Base-by-base conservation (phyloP, 768 basidiomycete genomes). In the Mycena vitilis region DNA sequence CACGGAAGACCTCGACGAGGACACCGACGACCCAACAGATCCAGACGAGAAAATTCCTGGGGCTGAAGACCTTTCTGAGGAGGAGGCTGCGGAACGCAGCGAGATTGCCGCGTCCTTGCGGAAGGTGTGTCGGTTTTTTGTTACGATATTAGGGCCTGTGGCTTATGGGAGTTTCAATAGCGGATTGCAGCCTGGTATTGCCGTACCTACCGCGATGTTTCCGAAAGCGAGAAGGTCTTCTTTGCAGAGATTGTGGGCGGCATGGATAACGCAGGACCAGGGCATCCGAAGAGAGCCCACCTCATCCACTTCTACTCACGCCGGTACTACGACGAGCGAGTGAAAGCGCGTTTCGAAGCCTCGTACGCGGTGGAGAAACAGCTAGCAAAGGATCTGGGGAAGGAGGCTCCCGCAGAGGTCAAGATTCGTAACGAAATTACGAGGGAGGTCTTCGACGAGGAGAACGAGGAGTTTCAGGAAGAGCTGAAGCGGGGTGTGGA, bases 1-100 rank as follows among this genome's bases (percentile, higher is more conserved):
- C 38, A 34, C 40, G 51, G 51, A 62, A 30, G 52, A 53, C 16
- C 52, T 59, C 13, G 58, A 60, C 34, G 34, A 5, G 16, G 58
- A 60, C n/a, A n/a, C 36, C 5, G 45, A 25, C 15, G n/a, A 60
- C 47, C 45, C 58, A 8, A 60, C 45, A 2, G 58, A 60, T 15
- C 58, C 58, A 5, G 42, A 59, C 12, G 57, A 23, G 6, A 13
- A 10, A 10, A 16, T 47, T 4, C 44, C 44, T 0, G 58, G 34
- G 2, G 9, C 58, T 3, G 20, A 48, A 1, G 8, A 13, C 6
- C 34, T 60, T 8, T 15, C 1, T 20, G 7, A 47, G 45, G 58
- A 60, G 12, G 58, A 60, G 45, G 58, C 45, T 5, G 20, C 34
- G 12, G 12, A 16, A n/a, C 55, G 40, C 37, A 56, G 38, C 38